A percentile compares a stretch with the other conserved stretches of the same genome.
phyloP scores from a whole-genome alignment of 2,329 filamentous ascomycete genomes.

The Colletotrichum trifolii region DNA sequence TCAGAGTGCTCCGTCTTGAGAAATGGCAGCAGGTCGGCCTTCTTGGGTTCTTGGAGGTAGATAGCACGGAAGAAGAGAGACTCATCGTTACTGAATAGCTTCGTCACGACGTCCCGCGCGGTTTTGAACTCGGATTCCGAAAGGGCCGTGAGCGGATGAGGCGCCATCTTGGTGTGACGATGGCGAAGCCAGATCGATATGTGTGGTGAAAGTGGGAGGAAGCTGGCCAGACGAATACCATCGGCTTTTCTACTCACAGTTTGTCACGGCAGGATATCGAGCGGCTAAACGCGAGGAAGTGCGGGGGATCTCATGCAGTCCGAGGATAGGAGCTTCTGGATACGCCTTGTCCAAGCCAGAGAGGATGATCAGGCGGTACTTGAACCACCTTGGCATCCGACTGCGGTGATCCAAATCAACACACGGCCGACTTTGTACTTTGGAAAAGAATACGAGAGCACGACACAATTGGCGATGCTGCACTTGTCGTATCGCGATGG shows the following conservation, averaged over 20 bases:
- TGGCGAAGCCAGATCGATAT: too few relatives aligned
- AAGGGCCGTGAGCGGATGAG: slow-evolving; percentile 62
- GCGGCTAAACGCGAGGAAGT: slow-evolving; percentile 10
- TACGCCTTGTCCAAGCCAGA: neutral
- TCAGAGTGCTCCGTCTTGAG: slow-evolving; percentile 71
- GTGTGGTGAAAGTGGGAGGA: too few relatives aligned
- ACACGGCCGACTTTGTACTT: too few relatives aligned
- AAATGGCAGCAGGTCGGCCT: slow-evolving; percentile 67
- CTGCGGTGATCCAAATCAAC: too few relatives aligned
- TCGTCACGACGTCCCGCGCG: slow-evolving; percentile 58
- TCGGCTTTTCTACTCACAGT: too few relatives aligned
- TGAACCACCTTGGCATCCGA: neutral
- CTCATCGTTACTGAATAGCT: slow-evolving; percentile 40
- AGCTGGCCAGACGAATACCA: too few relatives aligned
- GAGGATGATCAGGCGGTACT: neutral
- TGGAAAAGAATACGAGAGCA: too few relatives aligned
- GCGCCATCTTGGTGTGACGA: slow-evolving; percentile 24
- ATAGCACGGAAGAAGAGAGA: slow-evolving; percentile 65
- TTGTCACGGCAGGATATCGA: neutral
- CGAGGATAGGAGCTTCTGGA: slow-evolving; percentile 12
- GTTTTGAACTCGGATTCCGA: slow-evolving; percentile 59
- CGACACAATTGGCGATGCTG: too few relatives aligned
- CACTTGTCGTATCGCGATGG: neutral
- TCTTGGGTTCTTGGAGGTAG: slow-evolving; percentile 71
- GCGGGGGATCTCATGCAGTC: slow-evolving; percentile 25